Evolutionary conservation across 768 basidiomycete genomes (phyloP), one percentile per base, ranked within the genome.

Genomic region (Mycena alexandri): DNA sequence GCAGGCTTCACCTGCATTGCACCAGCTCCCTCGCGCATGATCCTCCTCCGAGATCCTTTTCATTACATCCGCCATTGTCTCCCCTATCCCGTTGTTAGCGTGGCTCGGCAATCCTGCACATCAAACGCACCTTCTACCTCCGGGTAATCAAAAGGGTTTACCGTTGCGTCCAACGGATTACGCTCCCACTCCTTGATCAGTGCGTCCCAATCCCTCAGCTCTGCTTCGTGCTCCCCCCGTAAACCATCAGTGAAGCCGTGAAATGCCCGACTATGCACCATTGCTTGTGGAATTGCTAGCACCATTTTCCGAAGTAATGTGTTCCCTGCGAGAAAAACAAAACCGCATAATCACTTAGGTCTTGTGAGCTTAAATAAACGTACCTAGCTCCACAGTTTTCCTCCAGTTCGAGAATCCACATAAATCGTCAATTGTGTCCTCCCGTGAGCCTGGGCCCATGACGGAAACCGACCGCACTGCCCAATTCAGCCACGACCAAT

Each of bases 401-500:
- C 48, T 42, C 70, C 67, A 79, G 36, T 78, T 79, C 24, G 46
- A 61, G 44, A 46, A 72, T 3, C 71, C 69, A 43, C 71, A 68
- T 11, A 69, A 68, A 43, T 79, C 75, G 24, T 79, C 73, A 13
- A 79, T 58, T 0, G 74, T 75, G 33, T 79, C 75, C 14, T 65
- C 61, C 0, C 71, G 70, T 6, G 60, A 43, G 5, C 75, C 75
- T 1, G 71, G 74, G 0, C 67, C 70, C 74, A 76, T 76, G 38
- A 68, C 59, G 5, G 64, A 65, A 4, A 69, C 54, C 14, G 60
- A 71, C 7, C 63, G 44, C 9, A 68, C 74, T 3, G 51, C 54
- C 11, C 53, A 51, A 52, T 74, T 76, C 12, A 74, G 52, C 63
- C 62, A 67, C 3, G 78, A 67, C 83, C 82, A 84, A 5, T 71